phyloP scores from a whole-genome alignment of 1,284 basidiomycete species.

The Laetiporus sulphureus region DNA sequence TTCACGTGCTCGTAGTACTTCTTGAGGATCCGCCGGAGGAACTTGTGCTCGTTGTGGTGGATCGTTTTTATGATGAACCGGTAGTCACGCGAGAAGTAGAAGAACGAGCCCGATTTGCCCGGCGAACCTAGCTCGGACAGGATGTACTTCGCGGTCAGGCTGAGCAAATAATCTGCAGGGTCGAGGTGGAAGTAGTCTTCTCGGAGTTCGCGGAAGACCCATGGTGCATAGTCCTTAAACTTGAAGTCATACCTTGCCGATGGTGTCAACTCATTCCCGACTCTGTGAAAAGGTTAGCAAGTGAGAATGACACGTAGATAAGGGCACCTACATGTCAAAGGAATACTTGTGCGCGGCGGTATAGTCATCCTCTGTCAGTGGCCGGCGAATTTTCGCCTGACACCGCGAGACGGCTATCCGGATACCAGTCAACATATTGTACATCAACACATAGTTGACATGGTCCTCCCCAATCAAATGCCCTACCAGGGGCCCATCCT shows the following conservation, averaged over 20 bases:
- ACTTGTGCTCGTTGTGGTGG: constrained; percentile 91
- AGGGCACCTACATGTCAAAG: constrained; percentile 81
- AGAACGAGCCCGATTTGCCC: constrained; percentile 97
- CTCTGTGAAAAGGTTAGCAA: constrained; percentile 35
- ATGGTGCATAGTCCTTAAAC: constrained; percentile 99
- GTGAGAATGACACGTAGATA: background rate
- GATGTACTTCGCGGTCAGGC: constrained; percentile 96
- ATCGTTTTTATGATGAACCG: constrained; percentile 99
- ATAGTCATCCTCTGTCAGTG: constrained; percentile 85
- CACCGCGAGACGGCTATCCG: constrained; percentile 93
- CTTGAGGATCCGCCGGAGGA: constrained; percentile 80
- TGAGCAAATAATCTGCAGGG: constrained; percentile 94
- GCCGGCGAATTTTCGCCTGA: constrained; percentile 89
- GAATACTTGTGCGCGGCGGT: constrained; percentile 90
- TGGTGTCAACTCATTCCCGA: constrained; percentile 96
- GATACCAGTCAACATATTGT: constrained; percentile 99
- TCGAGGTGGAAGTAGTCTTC: constrained; percentile 95
- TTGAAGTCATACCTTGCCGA: constrained; percentile 97
- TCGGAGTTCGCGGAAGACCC: constrained; percentile 93
- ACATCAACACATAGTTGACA: constrained; percentile 98
- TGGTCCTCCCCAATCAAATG: constrained; percentile 97
- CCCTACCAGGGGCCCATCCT: constrained; percentile 73
- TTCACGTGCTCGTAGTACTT: constrained; percentile 87
- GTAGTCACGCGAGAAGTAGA: constrained; percentile 98
- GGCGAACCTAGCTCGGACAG: constrained; percentile 97